phyloP scores from a whole-genome alignment of 345 rosid species.

The Eucalyptus cladocalyx region DNA sequence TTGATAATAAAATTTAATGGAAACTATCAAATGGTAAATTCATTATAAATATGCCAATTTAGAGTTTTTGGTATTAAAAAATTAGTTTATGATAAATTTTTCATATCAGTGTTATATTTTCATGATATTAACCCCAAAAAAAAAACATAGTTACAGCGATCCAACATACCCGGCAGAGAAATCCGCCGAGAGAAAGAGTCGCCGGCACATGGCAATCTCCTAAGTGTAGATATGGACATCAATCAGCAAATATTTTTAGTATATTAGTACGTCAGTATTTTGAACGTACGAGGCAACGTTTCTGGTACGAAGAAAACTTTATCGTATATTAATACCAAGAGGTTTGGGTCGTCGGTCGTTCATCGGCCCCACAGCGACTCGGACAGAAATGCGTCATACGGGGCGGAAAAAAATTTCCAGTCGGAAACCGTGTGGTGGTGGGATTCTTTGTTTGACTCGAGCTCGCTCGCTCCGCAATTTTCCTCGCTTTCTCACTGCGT shows the following conservation, averaged over 20 bases:
- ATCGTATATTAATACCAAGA: background rate
- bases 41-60: too few species aligned
- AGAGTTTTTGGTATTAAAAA: too few species aligned
- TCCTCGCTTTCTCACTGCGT: background rate
- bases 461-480: background rate
- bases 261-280: background rate
- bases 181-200: background rate
- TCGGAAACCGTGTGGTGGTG: background rate
- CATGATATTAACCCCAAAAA: background rate
- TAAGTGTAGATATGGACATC: background rate
- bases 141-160: background rate
- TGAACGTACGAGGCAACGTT: background rate
- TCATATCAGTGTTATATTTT: too few species aligned
- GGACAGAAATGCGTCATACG: background rate
- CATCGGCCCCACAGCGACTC: background rate
- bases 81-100: too few species aligned
- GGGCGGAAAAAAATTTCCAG: background rate
- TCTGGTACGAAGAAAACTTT: background rate
- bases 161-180: background rate
- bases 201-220: background rate
- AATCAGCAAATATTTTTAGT: background rate
- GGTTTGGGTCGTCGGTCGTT: background rate
- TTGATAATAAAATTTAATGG: accelerated
- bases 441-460: background rate
- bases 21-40: too few species aligned